Base-by-base conservation (phyloP, 1,139 yeast genomes). In the Cylindricascospora bacillispora region DNA sequence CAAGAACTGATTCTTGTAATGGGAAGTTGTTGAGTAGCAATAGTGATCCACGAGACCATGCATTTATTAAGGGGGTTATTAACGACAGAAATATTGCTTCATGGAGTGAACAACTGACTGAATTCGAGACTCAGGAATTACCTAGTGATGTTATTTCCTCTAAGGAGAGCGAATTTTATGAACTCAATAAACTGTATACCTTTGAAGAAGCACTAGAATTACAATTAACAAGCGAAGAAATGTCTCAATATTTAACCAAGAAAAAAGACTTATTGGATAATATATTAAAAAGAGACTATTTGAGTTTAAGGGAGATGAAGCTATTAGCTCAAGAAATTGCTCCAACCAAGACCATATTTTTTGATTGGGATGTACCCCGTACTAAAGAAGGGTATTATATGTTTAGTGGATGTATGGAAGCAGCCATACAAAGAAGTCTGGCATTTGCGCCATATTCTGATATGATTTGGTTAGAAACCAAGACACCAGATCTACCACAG, bases 1-100 rank as follows among this genome's bases (percentile, higher is more conserved):
- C 80, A 3, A 56, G 80, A 36, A 66, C 74, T 3, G 80, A 73
- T 43, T 64, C 76, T 13, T 73, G 71, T 42, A 67, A 73, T 29
- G 70, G 73, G 6, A 67, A 63, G 26, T 54, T 73, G 35, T 50
- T 73, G 25, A 67, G 71, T 28, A 65, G 73, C 14, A 62, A 65
- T 10, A 62, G 71, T 22, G 81, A 73, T 42, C 66, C 71, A 15
- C 47, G 65, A 25, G 77, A 71, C 43, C 78, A 71, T 45, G 67
- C 63, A 35, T 67, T 57, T 42, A 64, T 71, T 30, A 55, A 64
- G 16, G 78, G 78, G 22, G 62, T 63, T 19, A 52, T 60, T 11
- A 53, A 12, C 5, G 23, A 61, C 22, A 57, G 60, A 12, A 47
- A 49, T 10, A 52, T 53, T 9, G 55, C 49, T 29, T 71, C 77